Base-by-base conservation (phyloP, 2,329 filamentous ascomycete species). In the Penicillium polonicum region DNA sequence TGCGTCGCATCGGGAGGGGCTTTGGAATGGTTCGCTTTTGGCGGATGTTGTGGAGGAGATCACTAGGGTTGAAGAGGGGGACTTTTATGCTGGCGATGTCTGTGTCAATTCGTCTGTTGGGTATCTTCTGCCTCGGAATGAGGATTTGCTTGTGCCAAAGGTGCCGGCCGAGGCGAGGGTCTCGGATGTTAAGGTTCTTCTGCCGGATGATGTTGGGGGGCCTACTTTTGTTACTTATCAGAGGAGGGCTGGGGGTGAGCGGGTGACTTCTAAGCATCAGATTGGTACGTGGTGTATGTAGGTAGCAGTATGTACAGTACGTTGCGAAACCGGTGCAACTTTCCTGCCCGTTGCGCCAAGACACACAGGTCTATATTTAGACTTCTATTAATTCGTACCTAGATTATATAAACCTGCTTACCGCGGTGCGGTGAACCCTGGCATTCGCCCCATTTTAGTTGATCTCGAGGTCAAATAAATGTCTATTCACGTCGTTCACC, bases 21-120 rank as follows among this genome's bases (percentile, higher is more conserved):
- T 62, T 6, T 65, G 63, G 63, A 62, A 65, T 52, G 63, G 63
- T 5, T 48, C 45, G 4, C n/a, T 65, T 19, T 41, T 65, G 42
- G 63, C 59, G 2, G 27, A 52, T 48, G 51, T 63, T 17, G 39
- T 63, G 35, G 59, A 62, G 23, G 57, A 62, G 38, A 45, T 65
- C 15, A 25, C 59, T 15, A 10, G 9, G 5, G 19, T 59, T 19
- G 63, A 65, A 39, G 61, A 64, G 33, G 55, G 48, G n/a, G 39
- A 31, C 19, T 38, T 45, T 44, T 56, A 41, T 43, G 39, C 17
- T 23, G 41, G 15, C 4, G 43, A 60, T 36, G 15, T 27, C 12
- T 23, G 17, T 7, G 17, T 58, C 23, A 33, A 58, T 19, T 36
- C 45, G 10, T 19, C 33, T 7, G 15, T 38, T 33, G 29, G n/a